Base-by-base conservation (phyloP, 2,329 filamentous ascomycete genomes). In the Gliomastix tumulicola region DNA sequence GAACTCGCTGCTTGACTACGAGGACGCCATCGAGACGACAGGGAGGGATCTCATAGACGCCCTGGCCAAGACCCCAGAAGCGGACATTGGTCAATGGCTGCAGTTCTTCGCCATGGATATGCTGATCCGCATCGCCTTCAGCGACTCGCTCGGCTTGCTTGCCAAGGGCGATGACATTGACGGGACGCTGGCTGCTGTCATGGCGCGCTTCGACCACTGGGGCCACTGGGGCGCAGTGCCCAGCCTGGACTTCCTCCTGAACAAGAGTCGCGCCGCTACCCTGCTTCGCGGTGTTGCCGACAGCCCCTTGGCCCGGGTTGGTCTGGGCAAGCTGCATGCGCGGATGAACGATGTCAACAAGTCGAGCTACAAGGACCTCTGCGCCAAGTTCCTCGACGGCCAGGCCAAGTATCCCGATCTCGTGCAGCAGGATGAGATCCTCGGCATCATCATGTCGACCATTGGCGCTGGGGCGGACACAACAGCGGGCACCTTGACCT, bases 71-170 rank as follows among this genome's bases (percentile, higher is more conserved):
- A 21, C 20, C 16, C 12, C 12, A 9, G 22, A 27, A n/a, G 32
- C 32, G 17, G 36, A 38, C 21, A 34, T 38, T n/a, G 36, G 36
- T 3, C 7, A 19, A 19, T 38, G 36, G 36, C 32, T 38, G 3
- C 36, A 38, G 32, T 38, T 27, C 36, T 38, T 38, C 22, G 36
- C 36, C 15, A 38, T 38, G 36, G 36, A 38, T 6, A 34, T 35
- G 31, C 17, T 38, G 6, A 38, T 38, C 22, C 36, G 36, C 19
- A 38, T 38, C 27, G 32, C 31, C 3, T 38, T 38, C 18, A 38
- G 31, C 16, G 36, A 34, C 21, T 27, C 36, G 1, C 30, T 34
- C 8, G 36, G 36, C 6, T 20, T 38, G 13, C 17, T 38, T 9
- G 31, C 30, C 21, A 38, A 38, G 7, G 32, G 36, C 3, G n/a